Evolutionary conservation across 306 rosid species (phyloP).

Genomic region (Argentina anserina): DNA sequence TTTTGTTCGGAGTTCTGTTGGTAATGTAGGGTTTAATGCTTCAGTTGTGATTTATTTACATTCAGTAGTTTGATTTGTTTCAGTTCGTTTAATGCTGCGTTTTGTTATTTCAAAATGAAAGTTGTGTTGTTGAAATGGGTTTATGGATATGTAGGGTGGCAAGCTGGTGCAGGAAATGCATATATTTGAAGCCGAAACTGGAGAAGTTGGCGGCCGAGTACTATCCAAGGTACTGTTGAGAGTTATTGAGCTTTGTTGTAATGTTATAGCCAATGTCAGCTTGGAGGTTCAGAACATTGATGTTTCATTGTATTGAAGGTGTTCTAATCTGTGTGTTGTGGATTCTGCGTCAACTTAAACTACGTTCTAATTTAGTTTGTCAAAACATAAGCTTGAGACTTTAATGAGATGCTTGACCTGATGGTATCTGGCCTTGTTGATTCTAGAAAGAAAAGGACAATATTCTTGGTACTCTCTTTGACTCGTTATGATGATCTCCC

Average conservation of each 20-base stretch:
- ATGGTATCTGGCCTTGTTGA: not conserved
- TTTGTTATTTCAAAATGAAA: not conserved
- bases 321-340: not conserved
- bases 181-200: constrained; percentile 78
- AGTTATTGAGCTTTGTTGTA: not conserved
- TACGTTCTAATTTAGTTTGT: too few relatives aligned
- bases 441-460: not conserved
- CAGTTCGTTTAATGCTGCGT: too few relatives aligned
- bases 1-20: too few relatives aligned
- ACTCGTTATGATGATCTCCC: too few relatives aligned
- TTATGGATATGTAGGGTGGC: constrained; percentile 70
- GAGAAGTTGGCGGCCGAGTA: constrained; percentile 77
- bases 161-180: constrained; percentile 88
- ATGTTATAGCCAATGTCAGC: not conserved
- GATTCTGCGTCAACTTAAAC: not conserved
- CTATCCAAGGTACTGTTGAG: constrained; percentile 47
- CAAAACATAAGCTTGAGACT: not conserved
- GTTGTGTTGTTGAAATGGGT: constrained; percentile 9
- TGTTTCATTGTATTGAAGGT: not conserved
- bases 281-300: not conserved
- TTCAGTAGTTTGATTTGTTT: not conserved
- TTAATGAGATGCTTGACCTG: not conserved
- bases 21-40: not conserved
- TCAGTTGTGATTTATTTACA: not conserved
- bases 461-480: not conserved